These are phyloP conservation scores for Pezicula carpinea DNA, from an alignment of 2,329 filamentous ascomycete species.

Conservation along the genomic window DNA sequence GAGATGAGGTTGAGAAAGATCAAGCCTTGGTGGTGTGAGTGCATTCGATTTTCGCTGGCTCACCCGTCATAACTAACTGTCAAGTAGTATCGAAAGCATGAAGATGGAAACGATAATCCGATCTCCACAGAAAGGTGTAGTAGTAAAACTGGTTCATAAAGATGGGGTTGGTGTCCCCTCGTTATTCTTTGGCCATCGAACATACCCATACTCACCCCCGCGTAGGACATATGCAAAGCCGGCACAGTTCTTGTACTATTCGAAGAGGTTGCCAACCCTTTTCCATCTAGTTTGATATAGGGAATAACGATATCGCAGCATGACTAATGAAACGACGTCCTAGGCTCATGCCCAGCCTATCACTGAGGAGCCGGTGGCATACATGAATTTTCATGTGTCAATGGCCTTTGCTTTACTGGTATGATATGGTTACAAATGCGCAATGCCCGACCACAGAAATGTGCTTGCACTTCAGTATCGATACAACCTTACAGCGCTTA, in stretches of 20 bases:
- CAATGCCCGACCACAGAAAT: no score
- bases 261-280: conserved; percentile 38
- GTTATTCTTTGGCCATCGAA: conserved; percentile 2
- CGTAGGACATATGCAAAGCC: conserved; percentile 71
- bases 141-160: conserved; percentile 70
- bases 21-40: conserved; percentile 78
- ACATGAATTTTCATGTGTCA: no score
- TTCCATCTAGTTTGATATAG: background rate
- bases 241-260: conserved; percentile 72
- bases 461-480: no score
- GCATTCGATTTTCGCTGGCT: conserved; percentile 14
- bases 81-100: conserved; percentile 71
- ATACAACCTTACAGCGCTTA: no score
- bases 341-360: no score
- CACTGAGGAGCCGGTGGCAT: no score
- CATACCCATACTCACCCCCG: conserved; percentile 17
- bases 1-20: conserved; percentile 78
- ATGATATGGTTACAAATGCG: no score
- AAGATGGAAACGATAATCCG: conserved; percentile 86
- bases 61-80: no score
- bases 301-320: no score
- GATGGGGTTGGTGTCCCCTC: conserved; percentile 56
- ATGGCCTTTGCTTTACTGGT: no score
- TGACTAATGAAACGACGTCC: no score
- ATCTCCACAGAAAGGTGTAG: conserved; percentile 66